Percentiles rank a stretch among this genome's conserved stretches.
These are phyloP conservation scores for Tulasnella sp. DNA, from an alignment of 768 basidiomycete genomes.

Conservation along the genomic window DNA sequence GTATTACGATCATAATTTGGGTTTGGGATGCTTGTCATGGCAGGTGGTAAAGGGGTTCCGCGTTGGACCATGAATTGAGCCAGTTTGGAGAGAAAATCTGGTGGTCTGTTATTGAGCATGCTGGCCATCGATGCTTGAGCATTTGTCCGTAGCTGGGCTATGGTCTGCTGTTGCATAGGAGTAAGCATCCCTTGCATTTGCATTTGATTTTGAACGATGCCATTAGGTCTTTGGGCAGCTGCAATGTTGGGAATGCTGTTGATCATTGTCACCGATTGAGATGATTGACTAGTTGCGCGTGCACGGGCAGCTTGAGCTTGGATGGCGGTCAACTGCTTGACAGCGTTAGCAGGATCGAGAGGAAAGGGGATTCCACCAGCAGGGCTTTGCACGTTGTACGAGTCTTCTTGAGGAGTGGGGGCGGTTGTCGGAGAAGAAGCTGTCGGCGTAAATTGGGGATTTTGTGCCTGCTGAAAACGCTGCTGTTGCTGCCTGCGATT, in stretches of 20 bases:
- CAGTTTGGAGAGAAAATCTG: conserved; percentile 48
- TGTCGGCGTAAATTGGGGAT: too few relatives aligned
- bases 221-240: background rate
- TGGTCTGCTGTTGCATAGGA: conserved; percentile 17
- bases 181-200: background rate
- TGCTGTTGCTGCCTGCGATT: too few relatives aligned
- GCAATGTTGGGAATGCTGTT: conserved; percentile 40
- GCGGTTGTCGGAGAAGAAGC: too few relatives aligned
- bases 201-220: background rate
- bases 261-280: conserved; percentile 41
- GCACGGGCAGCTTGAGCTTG: conserved; percentile 49
- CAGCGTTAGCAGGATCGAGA: conserved; percentile 50
- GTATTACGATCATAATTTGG: conserved; percentile 47
- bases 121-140: conserved; percentile 31
- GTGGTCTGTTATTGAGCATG: conserved; percentile 26
- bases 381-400: too few relatives aligned
- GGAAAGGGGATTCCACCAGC: too few relatives aligned
- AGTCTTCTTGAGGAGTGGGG: too few relatives aligned
- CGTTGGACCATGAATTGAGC: conserved; percentile 45
- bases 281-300: conserved; percentile 41
- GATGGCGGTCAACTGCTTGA: conserved; percentile 74
- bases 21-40: conserved; percentile 49
- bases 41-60: conserved; percentile 58
- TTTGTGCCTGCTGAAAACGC: too few relatives aligned
- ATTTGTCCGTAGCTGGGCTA: conserved; percentile 24